Base-by-base conservation (phyloP, 257 asterid species). In the Solanum pennellii region DNA sequence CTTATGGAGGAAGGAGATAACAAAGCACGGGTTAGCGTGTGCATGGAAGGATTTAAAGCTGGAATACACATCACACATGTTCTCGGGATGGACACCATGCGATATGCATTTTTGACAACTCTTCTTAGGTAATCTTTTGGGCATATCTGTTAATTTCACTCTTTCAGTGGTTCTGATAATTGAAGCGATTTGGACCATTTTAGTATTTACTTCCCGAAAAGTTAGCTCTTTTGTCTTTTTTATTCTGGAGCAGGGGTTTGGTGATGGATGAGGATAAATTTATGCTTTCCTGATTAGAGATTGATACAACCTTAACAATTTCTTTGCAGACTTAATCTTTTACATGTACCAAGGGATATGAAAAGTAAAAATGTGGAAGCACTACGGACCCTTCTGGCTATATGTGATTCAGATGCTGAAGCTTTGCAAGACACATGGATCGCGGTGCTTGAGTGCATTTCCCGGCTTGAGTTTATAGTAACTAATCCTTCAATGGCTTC, bases 61-160 rank as follows among this genome's bases (percentile, higher is more conserved):
- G 99, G 99, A 84, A 95, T 97, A 93, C 99, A 93, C 92, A 93
- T 97, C 89, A 94, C 99, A 76, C 95, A 96, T 92, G 94, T 93
- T 88, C 97, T 97, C 85, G 96, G 97, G 92, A 97, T 97, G 99
- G 99, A 97, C 91, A 97, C 99, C 60, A 97, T 95, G 98, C 98
- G 99, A 90, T 97, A 97, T 83, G 99, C 99, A 82, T 94, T 96
- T 84, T 92, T 97, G 90, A 95, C 98, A 59, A 96, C 99, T 86
- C 93, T 97, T 91, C 93, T 97, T 86, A 93, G 99, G 99, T 94
- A 94, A 91, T 84, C 83, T 77, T 66, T 87, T 35, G 86, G 75
- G 52, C 60, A 23, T 74, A 86, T 77, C 69, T 87, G 59, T 75
- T 83, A 86, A 37, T 83, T 59, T 45, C 83, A 75, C 31, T 83